Evolutionary conservation across 2,329 filamentous ascomycete species (phyloP), one percentile per base, ranked within the genome.

Genomic region (Rhinocladiella mackenziei): DNA sequence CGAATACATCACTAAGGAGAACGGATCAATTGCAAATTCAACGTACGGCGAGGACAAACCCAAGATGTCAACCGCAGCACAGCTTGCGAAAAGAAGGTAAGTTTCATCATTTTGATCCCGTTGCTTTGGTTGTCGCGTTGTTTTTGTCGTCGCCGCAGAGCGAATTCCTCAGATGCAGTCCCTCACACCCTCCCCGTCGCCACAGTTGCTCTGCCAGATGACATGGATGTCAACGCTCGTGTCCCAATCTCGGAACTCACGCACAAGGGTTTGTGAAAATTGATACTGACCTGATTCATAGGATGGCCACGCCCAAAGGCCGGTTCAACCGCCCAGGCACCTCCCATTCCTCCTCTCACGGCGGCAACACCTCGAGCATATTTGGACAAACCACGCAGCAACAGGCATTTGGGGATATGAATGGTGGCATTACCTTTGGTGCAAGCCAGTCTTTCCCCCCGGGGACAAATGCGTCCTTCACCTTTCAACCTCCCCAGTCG

Each of bases 71-170:
- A 77, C 73, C 19, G 74, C 74, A 28, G 73, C 74, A 28, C 74
- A 77, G 61, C 38, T 77, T 62, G 74, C 75, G 22, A 64, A 61
- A 48, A 69, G 75, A 64, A 77, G 71, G 75, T 77, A 65, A 69
- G 75, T 76, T 18, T 30, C 14, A 23, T 19, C 20, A 14, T 39
- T 15, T 23, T 18, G 14, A 13, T 35, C 33, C 10, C 35, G 23
- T 19, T 20, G 5, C 9, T 15, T 18, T 19, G 26, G 10, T 38
- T 20, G 34, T 22, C 29, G 17, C 22, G 26, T 22, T 22, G n/a
- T 36, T 41, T 20, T 39, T 39, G 33, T 29, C 37, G 33, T 40
- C 22, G 35, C 31, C 17, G n/a, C n/a, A n/a, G n/a, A n/a, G n/a
- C n/a, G n/a, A n/a, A n/a, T n/a, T n/a, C n/a, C n/a, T n/a, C n/a